phyloP scores from a whole-genome alignment of 176 grass and related monocot genomes.

The Zoysia japonica region DNA sequence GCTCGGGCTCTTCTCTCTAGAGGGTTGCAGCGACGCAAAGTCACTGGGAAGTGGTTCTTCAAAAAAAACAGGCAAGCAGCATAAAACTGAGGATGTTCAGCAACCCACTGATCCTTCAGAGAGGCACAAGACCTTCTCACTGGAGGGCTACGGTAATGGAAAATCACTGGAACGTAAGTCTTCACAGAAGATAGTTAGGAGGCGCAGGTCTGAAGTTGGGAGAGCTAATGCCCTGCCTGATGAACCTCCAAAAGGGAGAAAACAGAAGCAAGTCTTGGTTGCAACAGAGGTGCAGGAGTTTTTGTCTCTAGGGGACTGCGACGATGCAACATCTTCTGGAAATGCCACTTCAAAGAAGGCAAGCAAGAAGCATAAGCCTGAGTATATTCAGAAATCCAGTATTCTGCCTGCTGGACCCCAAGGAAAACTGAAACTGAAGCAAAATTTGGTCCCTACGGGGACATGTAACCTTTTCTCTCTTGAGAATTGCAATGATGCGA shows the following conservation, averaged over 20 bases:
- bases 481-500: neutral
- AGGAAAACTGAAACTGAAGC: neutral
- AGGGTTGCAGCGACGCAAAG: neutral
- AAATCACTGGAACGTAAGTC: neutral
- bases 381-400: neutral
- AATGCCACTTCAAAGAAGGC: neutral
- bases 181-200: slow-evolving; percentile 27
- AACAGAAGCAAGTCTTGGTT: slow-evolving; percentile 9
- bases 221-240: slow-evolving; percentile 4
- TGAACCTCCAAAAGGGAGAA: slow-evolving; percentile 10
- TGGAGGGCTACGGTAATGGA: neutral
- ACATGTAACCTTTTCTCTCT: neutral
- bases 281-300: neutral
- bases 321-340: slow-evolving; percentile 4
- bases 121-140: neutral
- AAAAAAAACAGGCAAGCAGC: neutral
- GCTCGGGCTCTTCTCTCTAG: slow-evolving; percentile 16
- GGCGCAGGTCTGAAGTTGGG: slow-evolving; percentile 15
- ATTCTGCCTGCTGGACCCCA: neutral
- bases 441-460: neutral
- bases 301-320: slow-evolving; percentile 8
- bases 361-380: neutral
- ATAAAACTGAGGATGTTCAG: slow-evolving; percentile 20
- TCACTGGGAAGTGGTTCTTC: neutral
- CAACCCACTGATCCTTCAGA: slow-evolving; percentile 9